A percentile compares a stretch with the other conserved stretches of the same genome.
These are phyloP conservation scores for Fusarium armeniacum DNA, from an alignment of 2,329 filamentous ascomycete genomes.

Conservation along the genomic window DNA sequence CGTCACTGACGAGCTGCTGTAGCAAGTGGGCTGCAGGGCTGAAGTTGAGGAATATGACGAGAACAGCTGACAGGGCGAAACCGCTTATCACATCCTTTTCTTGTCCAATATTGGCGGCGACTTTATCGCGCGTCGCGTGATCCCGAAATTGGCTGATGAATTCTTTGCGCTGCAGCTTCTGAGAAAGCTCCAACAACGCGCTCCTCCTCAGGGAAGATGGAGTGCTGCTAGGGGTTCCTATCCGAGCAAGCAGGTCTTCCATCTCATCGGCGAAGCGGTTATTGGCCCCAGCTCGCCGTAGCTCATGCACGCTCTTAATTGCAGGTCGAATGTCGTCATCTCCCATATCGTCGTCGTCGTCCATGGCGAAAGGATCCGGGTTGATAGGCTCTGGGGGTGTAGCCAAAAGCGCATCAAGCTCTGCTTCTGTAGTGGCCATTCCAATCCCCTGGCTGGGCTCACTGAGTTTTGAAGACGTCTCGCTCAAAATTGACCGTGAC, in stretches of 20 bases:
- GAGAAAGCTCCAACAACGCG: conserved; percentile 71
- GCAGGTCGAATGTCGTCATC: conserved; percentile 62
- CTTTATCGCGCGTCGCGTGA: conserved; percentile 76
- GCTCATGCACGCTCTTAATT: conserved; percentile 74
- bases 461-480: conserved; percentile 49
- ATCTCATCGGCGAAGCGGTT: conserved; percentile 76
- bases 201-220: conserved; percentile 68
- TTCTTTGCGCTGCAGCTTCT: conserved; percentile 71
- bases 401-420: conserved; percentile 45
- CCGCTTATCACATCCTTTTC: conserved; percentile 73
- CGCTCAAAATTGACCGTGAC: conserved; percentile 50
- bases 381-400: conserved; percentile 44
- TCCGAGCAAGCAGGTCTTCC: conserved; percentile 73
- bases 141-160: conserved; percentile 80
- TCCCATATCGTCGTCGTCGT: conserved; percentile 52
- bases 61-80: conserved; percentile 73
- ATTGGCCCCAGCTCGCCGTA: conserved; percentile 75
- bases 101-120: conserved; percentile 73
- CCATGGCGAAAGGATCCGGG: conserved; percentile 47
- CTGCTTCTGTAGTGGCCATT: conserved; percentile 43
- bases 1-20: conserved; percentile 68
- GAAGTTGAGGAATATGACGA: conserved; percentile 72
- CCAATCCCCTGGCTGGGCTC: conserved; percentile 39
- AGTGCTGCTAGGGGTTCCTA: conserved; percentile 64
- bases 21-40: conserved; percentile 72